Base-by-base conservation (phyloP, 2,329 filamentous ascomycete species). In the Lecanicillium sp. region DNA sequence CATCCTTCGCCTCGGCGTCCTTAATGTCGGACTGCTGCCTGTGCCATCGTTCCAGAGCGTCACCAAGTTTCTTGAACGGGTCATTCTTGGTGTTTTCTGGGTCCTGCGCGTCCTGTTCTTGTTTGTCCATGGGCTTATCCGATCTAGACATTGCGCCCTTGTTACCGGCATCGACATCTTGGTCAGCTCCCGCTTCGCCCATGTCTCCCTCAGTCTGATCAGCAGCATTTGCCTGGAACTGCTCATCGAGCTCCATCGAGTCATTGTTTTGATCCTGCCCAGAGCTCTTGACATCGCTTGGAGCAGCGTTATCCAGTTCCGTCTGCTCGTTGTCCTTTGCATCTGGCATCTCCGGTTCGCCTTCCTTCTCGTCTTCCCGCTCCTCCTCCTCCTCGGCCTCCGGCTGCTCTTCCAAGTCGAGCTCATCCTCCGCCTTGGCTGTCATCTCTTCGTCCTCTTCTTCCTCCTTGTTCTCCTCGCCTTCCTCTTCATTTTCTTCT, bases 11-110 rank as follows among this genome's bases (percentile, higher is more conserved):
- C 14, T 56, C 51, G 5, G 61, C 56, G 42, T 83, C 73, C 55
- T 75, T 68, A 50, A 98, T 97, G 45, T 95, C 84, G 33, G 77
- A 78, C 52, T 94, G 86, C 54, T 88, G 86, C 42, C 86, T 78
- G 59, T 97, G 89, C 87, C 89, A 98, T 50, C 83, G 79, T 58
- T 97, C 89, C 22, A 98, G 71, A 5, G 87, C 84, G 64, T 98
- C 88, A 17, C 92, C 92, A 20, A 98, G 76, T 55, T 95, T 94
- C 65, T 92, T 92, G 71, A 96, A 95, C 1, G 88, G 85, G 49
- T 92, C 79, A 33, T 69, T 62, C 29, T 61, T 62, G 39, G 65
- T 60, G 10, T 62, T 57, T 19, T 60, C 56, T 7, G 61, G 61
- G 38, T 71, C 64, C 31, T 65, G 58, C 10, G 67, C 62, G 38